Conservation (phyloP, 2,329 filamentous ascomycete species). For the Cladosporium sp. region DNA sequence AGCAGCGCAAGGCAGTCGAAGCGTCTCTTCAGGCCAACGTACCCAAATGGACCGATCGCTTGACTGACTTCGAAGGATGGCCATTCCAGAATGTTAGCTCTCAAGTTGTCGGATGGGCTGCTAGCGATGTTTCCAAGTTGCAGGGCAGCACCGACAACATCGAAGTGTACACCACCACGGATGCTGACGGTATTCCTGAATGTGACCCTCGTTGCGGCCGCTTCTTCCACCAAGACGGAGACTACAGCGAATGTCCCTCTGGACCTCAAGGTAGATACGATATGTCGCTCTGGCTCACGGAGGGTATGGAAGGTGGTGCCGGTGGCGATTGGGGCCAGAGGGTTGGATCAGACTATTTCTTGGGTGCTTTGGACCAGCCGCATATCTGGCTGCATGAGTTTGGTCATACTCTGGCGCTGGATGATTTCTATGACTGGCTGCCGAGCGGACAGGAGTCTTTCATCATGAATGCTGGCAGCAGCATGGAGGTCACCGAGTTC, state of each 20-base stretch:
- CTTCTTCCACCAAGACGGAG: constrained; percentile 43
- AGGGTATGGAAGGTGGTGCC: constrained; percentile 41
- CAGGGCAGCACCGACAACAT: constrained; percentile 35
- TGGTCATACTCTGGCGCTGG: constrained; percentile 43
- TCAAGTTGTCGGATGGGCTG: constrained; percentile 44
- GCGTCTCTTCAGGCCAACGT: constrained; percentile 34
- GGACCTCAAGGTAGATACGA: constrained; percentile 42
- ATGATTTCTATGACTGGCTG: constrained; percentile 45
- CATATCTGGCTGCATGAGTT: constrained; percentile 48
- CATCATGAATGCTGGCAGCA: constrained; percentile 45
- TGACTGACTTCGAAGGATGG: constrained; percentile 44
- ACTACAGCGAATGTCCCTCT: constrained; percentile 39
- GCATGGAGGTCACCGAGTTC: constrained; percentile 44
- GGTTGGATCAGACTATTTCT: constrained; percentile 43
- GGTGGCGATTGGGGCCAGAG: constrained; percentile 49
- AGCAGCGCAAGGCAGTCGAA: constrained; percentile 37
- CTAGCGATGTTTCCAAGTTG: constrained; percentile 35
- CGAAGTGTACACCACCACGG: constrained; percentile 41
- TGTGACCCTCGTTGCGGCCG: constrained; percentile 41
- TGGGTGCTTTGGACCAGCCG: constrained; percentile 36
- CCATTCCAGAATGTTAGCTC: constrained; percentile 39
- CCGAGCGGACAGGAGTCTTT: constrained; percentile 41
- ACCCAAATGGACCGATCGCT: constrained; percentile 41
- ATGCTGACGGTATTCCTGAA: constrained; percentile 39
- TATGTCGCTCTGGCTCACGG: constrained; percentile 47